A percentile compares a stretch with the other conserved stretches of the same genome.
Evolutionary conservation across 352 stramenopile species (phyloP).

Genomic region (Phytophthora vignae): DNA sequence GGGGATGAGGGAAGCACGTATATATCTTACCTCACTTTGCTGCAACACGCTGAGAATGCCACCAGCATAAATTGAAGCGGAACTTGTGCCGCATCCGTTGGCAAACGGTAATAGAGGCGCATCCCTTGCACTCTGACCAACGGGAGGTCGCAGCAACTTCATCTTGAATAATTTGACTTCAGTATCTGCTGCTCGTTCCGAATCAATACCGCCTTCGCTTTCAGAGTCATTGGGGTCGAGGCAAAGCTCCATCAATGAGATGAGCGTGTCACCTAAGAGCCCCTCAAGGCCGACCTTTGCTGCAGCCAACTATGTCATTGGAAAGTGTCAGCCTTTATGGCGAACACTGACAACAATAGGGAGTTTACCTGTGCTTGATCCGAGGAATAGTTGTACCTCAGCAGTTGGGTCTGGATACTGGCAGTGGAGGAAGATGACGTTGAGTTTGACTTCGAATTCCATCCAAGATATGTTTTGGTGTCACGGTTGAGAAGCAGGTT

Average conservation of each 20-base stretch:
- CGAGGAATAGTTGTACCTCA: constrained; percentile 58
- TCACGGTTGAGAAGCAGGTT: constrained; percentile 71
- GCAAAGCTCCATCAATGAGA: constrained; percentile 38
- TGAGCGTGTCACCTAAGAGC: constrained; percentile 37
- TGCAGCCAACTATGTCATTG: constrained; percentile 31
- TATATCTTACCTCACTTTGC: constrained; percentile 50
- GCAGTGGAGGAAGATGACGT: constrained; percentile 1
- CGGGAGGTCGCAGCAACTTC: constrained; percentile 21
- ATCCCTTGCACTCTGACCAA: constrained; percentile 3
- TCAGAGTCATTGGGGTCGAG: constrained; percentile 13
- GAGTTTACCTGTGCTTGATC: constrained; percentile 48
- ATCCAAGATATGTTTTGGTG: constrained; percentile 27
- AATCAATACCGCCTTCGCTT: not conserved
- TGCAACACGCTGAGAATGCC: constrained; percentile 56
- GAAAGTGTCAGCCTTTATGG: constrained; percentile 1
- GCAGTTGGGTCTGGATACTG: constrained; percentile 40
- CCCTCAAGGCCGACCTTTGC: constrained; percentile 48
- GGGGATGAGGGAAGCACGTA: not conserved
- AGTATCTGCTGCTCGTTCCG: not conserved
- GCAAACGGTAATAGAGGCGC: constrained; percentile 28
- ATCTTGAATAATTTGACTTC: constrained; percentile 14
- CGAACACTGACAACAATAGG: not conserved
- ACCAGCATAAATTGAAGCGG: constrained; percentile 54
- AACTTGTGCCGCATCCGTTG: constrained; percentile 48
- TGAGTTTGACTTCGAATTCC: constrained; percentile 15